Percentiles rank a stretch among this genome's conserved stretches.
These are phyloP conservation scores for Cladorrhinum sp. DNA, from an alignment of 2,329 filamentous ascomycete genomes.

Conservation along the genomic window DNA sequence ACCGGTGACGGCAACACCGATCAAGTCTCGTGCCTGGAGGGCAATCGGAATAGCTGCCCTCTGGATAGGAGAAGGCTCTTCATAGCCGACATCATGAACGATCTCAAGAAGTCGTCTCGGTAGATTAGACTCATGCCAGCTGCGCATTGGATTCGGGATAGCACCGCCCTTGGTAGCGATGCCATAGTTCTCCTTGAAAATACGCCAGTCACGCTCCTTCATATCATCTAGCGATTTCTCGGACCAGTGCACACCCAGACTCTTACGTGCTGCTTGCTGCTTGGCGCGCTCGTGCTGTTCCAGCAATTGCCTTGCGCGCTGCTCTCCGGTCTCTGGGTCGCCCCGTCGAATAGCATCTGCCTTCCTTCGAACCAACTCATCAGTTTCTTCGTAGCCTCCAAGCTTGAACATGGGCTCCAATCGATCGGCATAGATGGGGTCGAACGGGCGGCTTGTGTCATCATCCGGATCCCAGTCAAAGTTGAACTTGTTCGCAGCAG, in stretches of 20 bases:
- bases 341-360: constrained; percentile 69
- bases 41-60: constrained; percentile 94
- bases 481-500: constrained; percentile 96
- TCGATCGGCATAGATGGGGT: constrained; percentile 72
- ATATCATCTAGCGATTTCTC: constrained; percentile 91
- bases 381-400: constrained; percentile 52
- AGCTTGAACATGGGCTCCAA: constrained; percentile 62
- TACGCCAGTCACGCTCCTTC: constrained; percentile 97
- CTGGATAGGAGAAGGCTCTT: constrained; percentile 87
- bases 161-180: constrained; percentile 90
- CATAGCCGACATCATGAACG: constrained; percentile 81
- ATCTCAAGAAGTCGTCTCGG: constrained; percentile 77
- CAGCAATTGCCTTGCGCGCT: constrained; percentile 74
- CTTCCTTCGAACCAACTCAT: constrained; percentile 54
- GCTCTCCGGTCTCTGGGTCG: constrained; percentile 71
- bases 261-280: constrained; percentile 69
- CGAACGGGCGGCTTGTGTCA: constrained; percentile 81
- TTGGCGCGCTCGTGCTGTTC: constrained; percentile 79
- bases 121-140: constrained; percentile 81
- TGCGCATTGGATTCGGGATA: constrained; percentile 95
- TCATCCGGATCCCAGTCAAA: constrained; percentile 97
- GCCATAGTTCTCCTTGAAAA: constrained; percentile 99
- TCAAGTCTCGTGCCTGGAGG: constrained; percentile 87
- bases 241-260: constrained; percentile 90
- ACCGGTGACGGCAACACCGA: constrained; percentile 95